These are phyloP conservation scores for Pseudonectria foliicola DNA, from an alignment of 2,329 filamentous ascomycete genomes.

Conservation along the genomic window DNA sequence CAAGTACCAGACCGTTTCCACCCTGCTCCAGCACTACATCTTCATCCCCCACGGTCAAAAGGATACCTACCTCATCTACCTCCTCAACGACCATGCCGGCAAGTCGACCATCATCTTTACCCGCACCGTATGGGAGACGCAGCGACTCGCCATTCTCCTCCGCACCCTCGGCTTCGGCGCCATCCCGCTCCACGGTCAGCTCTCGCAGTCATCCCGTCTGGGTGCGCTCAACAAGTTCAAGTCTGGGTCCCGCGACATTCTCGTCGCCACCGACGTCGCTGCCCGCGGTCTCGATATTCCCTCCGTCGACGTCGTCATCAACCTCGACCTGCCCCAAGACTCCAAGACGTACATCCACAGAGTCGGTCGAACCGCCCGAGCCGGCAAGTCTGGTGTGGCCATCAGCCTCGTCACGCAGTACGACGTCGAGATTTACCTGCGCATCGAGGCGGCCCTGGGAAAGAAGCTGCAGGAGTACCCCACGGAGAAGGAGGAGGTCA, in stretches of 20 bases:
- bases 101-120: slow-evolving; percentile 86
- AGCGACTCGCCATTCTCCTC: slow-evolving; percentile 76
- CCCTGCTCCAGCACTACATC: slow-evolving; percentile 76
- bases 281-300: slow-evolving; percentile 89
- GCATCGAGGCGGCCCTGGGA: slow-evolving; percentile 77
- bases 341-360: slow-evolving; percentile 88
- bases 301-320: slow-evolving; percentile 80
- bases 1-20: slow-evolving; percentile 88
- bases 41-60: slow-evolving; percentile 84
- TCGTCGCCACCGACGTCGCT: slow-evolving; percentile 91
- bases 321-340: slow-evolving; percentile 77
- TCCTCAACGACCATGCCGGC: slow-evolving; percentile 82
- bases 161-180: slow-evolving; percentile 81
- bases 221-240: slow-evolving; percentile 90
- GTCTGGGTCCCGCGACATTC: slow-evolving; percentile 69
- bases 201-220: slow-evolving; percentile 79
- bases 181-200: slow-evolving; percentile 86
- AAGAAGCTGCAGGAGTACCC: slow-evolving; percentile 66
- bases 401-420: slow-evolving; percentile 82
- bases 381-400: slow-evolving; percentile 76
- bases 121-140: slow-evolving; percentile 83
- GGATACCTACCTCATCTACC: slow-evolving; percentile 79
- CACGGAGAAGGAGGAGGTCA: slow-evolving; percentile 72
- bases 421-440: slow-evolving; percentile 70
- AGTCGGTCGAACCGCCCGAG: slow-evolving; percentile 80